phyloP scores from a whole-genome alignment of 1,284 basidiomycete genomes.

The Hemileia vastatrix region DNA sequence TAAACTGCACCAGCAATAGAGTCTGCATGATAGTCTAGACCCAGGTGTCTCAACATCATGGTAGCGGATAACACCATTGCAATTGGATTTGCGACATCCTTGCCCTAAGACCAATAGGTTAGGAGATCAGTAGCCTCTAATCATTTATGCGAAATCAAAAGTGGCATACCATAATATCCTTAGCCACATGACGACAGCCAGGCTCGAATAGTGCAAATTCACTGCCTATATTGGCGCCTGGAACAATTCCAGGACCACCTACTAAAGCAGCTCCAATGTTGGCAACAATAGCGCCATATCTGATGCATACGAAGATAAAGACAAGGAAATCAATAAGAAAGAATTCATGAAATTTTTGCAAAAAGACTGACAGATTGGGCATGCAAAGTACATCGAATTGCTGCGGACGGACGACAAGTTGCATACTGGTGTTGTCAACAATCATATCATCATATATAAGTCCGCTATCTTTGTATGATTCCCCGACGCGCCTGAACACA shows the following conservation, averaged over 20 bases:
- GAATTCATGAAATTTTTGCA: neutral
- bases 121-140: too few species aligned
- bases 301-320: neutral
- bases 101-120: slow-evolving; percentile 6
- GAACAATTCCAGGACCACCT: slow-evolving; percentile 44
- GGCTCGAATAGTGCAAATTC: slow-evolving; percentile 45
- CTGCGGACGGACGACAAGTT: slow-evolving; percentile 84
- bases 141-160: neutral
- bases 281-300: slow-evolving; percentile 44
- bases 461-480: slow-evolving; percentile 82
- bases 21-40: slow-evolving; percentile 92
- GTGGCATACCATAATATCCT: slow-evolving; percentile 57
- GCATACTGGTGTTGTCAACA: slow-evolving; percentile 99
- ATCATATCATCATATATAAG: slow-evolving; percentile 98
- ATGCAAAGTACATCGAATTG: slow-evolving; percentile 99
- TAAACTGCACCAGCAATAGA: slow-evolving; percentile 86
- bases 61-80: slow-evolving; percentile 96
- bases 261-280: slow-evolving; percentile 45
- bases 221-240: slow-evolving; percentile 44
- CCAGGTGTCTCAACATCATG: slow-evolving; percentile 98
- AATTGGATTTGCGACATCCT: slow-evolving; percentile 69
- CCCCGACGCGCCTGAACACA: slow-evolving; percentile 90
- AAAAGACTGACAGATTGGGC: slow-evolving; percentile 56
- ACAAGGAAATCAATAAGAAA: neutral
- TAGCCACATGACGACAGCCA: slow-evolving; percentile 45